Base-by-base conservation (phyloP, 768 basidiomycete genomes). In the Leccinum subgranulosum region DNA sequence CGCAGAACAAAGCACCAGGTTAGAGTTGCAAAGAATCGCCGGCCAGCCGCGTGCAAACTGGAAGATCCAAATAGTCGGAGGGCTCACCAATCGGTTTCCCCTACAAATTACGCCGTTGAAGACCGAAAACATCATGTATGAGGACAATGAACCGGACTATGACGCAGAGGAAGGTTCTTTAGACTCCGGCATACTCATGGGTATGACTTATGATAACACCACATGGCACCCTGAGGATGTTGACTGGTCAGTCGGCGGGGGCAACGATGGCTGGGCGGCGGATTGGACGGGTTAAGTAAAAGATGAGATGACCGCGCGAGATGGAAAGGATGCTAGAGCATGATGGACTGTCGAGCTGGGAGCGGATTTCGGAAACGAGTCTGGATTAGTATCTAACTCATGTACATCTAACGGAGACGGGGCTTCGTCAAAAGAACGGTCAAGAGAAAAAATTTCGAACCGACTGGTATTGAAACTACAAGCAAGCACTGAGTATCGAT, bases 41-140 rank as follows among this genome's bases (percentile, higher is more conserved):
- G 52, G 54, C 46, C 60, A 60, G 52, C 66, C 21, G 10, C 55
- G 63, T 29, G 59, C 31, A 31, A 68, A 69, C 46, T 76, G 76
- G 77, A 59, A 48, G 29, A 64, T 77, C 27, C 59, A 57, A 29
- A 57, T 77, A 2, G 56, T 66, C 1, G 71, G 69, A 15, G 63
- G 49, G 53, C 53, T 63, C 48, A 47, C 62, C 54, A 8, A 51
- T 15, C 53, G 33, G 29, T 47, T 49, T 28, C 54, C 58, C 1
- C 29, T 28, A 54, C 60, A 59, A 57, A 43, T 33, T 50, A 55
- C 45, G 17, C 31, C 46, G 54, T 49, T 53, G 49, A 59, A 59
- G 55, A 56, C 45, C 27, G 54, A 61, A 54, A 46, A 48, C 41
- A 57, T 50, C 51, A 61, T 49, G 36, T 62, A 63, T 33, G 66